Conservation (phyloP, 495 filamentous ascomycete species). For the Podospora australis region DNA sequence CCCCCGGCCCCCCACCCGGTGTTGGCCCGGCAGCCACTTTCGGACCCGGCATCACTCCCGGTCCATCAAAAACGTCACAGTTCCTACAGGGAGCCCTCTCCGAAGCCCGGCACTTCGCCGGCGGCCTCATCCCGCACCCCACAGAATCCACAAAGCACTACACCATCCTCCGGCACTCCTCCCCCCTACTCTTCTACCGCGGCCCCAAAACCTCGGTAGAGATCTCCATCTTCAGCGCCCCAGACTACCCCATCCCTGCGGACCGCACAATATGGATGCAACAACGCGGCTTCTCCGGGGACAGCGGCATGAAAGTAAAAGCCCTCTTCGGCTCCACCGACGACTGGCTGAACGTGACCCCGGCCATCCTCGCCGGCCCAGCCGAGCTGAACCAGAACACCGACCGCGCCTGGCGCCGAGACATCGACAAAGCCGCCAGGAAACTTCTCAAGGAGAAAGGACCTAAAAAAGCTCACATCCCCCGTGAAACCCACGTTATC, state of each 20-base stretch:
- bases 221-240: slow-evolving; percentile 51
- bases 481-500: slow-evolving; percentile 56
- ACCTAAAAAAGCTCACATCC: slow-evolving; percentile 38
- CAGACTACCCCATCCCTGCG: slow-evolving; percentile 47
- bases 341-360: slow-evolving; percentile 61
- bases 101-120: slow-evolving; percentile 56
- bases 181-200: slow-evolving; percentile 56
- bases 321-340: slow-evolving; percentile 48
- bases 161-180: slow-evolving; percentile 60
- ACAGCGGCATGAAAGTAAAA: slow-evolving; percentile 61
- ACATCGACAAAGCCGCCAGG: slow-evolving; percentile 54
- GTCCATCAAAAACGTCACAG: not conserved
- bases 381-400: slow-evolving; percentile 43
- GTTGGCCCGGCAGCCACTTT: slow-evolving; percentile 9
- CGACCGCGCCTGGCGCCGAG: slow-evolving; percentile 61
- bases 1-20: not conserved
- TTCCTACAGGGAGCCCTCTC: slow-evolving; percentile 43
- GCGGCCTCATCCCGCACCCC: slow-evolving; percentile 56
- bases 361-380: slow-evolving; percentile 36
- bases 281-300: slow-evolving; percentile 59
- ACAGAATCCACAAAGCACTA: slow-evolving; percentile 59
- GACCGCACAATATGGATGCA: slow-evolving; percentile 61
- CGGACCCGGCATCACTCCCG: slow-evolving; percentile 4
- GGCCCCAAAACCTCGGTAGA: slow-evolving; percentile 55
- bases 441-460: slow-evolving; percentile 38